Evolutionary conservation across 306 rosid species (phyloP), one percentile per base, ranked within the genome.

Genomic region (Quercus engelmannii): DNA sequence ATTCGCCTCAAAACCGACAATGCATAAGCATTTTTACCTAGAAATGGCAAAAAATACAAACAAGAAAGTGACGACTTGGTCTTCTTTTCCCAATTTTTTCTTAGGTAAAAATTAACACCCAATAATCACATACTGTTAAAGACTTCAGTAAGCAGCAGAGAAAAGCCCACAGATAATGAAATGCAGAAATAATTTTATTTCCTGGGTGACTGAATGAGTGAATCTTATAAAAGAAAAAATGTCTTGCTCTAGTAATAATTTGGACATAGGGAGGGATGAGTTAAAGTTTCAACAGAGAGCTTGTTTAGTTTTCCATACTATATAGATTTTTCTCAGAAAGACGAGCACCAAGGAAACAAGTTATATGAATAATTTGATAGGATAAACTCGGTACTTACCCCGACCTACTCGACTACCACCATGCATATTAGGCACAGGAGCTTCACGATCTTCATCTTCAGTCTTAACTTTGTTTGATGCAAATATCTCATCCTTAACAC

Each of bases 11-110:
- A 78, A 72, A 94, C 89, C 0, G 94, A 91, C 88, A 88, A 77
- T 72, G 98, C 98, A 81, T 91, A 92, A 67, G 91, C 90, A 82
- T 91, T 94, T 88, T 91, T 94, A 70, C 94, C 98, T 91, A 69
- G 79, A 78, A 46, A 82, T 55, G 67, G 71, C 72, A 78, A 18
- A 79, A 77, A 77, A 72, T 18, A 79, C 65, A 83, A 65, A 26
- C 19, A 65, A 25, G 73, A 79, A 75, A 43, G 71, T 52, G 71
- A 57, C 67, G 23, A 76, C 79, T 69, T 77, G 70, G 71, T 79
- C 69, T 74, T 70, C 75, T 79, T 70, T 70, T 77, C 61, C 75
- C 78, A 6, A 3, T 21, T 73, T 51, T 31, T n/a, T 75, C 62
- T 57, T 59, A 77, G 79, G 57, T 69, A 65, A 54, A 49, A 54